Base-by-base conservation (phyloP, 2,329 filamentous ascomycete species). In the Colletotrichum orchidophilum region DNA sequence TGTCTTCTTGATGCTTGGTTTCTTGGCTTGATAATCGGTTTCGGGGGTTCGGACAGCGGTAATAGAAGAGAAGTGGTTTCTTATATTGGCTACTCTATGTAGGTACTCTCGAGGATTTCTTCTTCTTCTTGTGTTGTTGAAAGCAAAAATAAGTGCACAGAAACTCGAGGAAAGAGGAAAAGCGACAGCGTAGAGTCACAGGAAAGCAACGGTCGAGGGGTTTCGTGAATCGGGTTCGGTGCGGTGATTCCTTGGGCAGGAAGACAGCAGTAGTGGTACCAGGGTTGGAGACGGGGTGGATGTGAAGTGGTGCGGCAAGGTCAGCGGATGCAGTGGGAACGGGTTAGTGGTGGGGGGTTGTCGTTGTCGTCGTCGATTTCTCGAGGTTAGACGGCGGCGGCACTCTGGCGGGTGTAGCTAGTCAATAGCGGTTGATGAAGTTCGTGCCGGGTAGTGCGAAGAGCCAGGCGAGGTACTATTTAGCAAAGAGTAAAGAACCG, bases 71-170 rank as follows among this genome's bases (percentile, higher is more conserved):
- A 54, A 60, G 42, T 69, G 64, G 52, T 63, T 71, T 29, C 54
- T 71, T 71, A 69, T 71, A 71, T 71, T 71, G 69, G 64, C 69
- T 63, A 63, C 60, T 53, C 60, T 71, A 71, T 54, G 69, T 63
- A 68, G 49, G 54, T 63, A 71, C 69, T 59, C 58, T 59, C 21
- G 64, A 54, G 59, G 33, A 55, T 5, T 66, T 31, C 39, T 46
- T 46, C 39, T 46, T 46, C 39, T 46, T 46, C 35, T 42, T n/a
- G 39, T 15, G 55, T 27, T 53, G 52, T 29, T 27, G 13, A 58
- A 53, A 53, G 42, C 63, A 63, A 6, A 33, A 71, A 50, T 35
- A 53, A 35, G 61, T 55, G 61, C 33, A 61, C 52, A 68, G 50
- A 62, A 35, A 63, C 52, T 69, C 58, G 64, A 63, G 53, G 27